Evolutionary conservation across 2,329 filamentous ascomycete genomes (phyloP), one percentile per base, ranked within the genome.

Genomic region (Xylaria sp.): DNA sequence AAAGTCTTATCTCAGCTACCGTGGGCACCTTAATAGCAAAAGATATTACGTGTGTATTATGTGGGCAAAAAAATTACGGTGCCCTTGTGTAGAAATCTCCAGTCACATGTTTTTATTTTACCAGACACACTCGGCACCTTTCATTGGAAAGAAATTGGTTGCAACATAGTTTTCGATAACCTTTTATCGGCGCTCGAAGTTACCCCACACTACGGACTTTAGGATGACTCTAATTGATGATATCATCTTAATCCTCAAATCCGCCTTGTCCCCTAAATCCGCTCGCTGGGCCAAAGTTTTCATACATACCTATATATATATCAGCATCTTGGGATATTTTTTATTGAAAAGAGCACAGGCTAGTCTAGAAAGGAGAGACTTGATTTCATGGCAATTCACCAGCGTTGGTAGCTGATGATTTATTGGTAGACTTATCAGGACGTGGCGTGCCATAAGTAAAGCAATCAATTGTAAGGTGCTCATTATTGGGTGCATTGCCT

Each of bases 211-310:
- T 26, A 28, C 58, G 33, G 58, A 54, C 36, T 44, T 17, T 57
- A 46, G 31, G 28, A 57, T 36, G 44, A 13, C 48, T 51, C 10
- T 28, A 6, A 11, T 42, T 23, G 13, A 38, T 33, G 13, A 15
- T n/a, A 63, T 44, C 20, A 40, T 48, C 6, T 7, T 15, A 46
- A 46, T 44, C 7, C 15, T 31, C 56, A 46, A 61, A 13, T 40
- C 57, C 28, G 38, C 26, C 57, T 60, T 65, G 63, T 61, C 48
- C 44, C 63, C 48, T 60, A 60, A 54, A 40, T 60, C 63, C 57
- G 57, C 26, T n/a, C 13, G 9, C 31, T 48, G 4, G 20, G n/a
- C 46, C 20, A 48, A 23, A 31, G 23, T 31, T 13, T 15, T 1
- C 28, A 6, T 28, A 28, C 5, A 28, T 28, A 28, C 5, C 9